These are phyloP conservation scores for Diutina neorugosa DNA, from an alignment of 1,139 yeast genomes.

Conservation along the genomic window DNA sequence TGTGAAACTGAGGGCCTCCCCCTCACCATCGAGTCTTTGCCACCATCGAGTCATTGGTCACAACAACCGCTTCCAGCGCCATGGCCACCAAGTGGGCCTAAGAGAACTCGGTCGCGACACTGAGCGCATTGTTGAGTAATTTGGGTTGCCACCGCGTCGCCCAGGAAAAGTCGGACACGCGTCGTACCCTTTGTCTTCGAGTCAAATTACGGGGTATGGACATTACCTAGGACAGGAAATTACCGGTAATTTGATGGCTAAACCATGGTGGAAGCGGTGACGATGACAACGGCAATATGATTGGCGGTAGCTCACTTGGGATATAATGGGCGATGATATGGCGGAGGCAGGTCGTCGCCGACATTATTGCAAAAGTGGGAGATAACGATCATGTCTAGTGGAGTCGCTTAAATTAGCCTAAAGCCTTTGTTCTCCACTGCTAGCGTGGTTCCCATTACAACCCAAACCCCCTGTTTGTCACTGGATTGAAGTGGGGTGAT, in stretches of 20 bases:
- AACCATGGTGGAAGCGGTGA: too few relatives aligned
- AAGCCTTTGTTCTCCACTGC: background rate
- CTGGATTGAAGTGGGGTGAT: background rate
- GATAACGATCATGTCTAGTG: background rate
- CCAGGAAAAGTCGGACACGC: background rate
- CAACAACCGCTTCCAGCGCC: too few relatives aligned
- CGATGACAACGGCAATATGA: too few relatives aligned
- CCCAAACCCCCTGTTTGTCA: background rate
- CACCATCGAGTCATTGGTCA: too few relatives aligned
- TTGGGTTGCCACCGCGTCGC: slow-evolving; percentile 1
- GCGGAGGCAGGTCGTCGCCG: background rate
- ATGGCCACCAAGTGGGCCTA: too few relatives aligned
- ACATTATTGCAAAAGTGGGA: background rate
- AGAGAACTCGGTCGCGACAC: background rate
- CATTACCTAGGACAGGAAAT: background rate
- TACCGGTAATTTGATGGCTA: too few relatives aligned
- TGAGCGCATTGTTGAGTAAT: background rate
- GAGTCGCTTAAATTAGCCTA: background rate
- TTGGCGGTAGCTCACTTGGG: too few relatives aligned
- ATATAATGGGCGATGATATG: too few relatives aligned
- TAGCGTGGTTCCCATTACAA: background rate
- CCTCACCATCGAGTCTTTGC: too few relatives aligned
- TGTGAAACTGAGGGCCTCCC: too few relatives aligned
- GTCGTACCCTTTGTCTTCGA: background rate
- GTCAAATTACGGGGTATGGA: background rate